A percentile compares a stretch with the other conserved stretches of the same genome.
Evolutionary conservation across 2,329 filamentous ascomycete species (phyloP).

Genomic region (Fusarium tjaetaba): DNA sequence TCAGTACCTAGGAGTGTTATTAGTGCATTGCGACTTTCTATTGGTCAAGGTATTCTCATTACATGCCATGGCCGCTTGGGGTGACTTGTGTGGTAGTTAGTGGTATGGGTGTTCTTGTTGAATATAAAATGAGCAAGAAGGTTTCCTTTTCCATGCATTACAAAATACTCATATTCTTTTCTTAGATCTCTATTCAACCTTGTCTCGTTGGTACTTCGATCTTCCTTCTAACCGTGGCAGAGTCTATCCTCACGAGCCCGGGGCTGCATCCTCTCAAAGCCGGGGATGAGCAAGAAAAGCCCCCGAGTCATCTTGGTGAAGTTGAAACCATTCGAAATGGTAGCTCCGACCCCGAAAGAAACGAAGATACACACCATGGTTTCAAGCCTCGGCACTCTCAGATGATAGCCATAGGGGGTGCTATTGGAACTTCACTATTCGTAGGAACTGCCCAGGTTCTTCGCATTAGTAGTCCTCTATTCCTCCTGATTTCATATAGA

Average conservation of each 20-base stretch:
- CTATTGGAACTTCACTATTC: background rate
- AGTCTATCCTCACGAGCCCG: background rate
- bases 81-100: background rate
- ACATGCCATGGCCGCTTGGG: background rate
- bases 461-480: background rate
- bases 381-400: background rate
- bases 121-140: background rate
- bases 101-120: background rate
- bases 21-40: background rate
- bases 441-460: background rate
- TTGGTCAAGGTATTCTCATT: background rate
- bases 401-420: background rate
- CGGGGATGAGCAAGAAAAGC: background rate
- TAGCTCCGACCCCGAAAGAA: background rate
- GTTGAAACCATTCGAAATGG: background rate
- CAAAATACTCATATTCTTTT: background rate
- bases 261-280: background rate
- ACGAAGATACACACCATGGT: background rate
- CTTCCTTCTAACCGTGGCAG: background rate
- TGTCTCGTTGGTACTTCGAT: background rate
- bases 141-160: background rate
- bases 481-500: background rate
- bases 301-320: background rate
- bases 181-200: background rate
- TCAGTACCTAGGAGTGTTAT: background rate